phyloP scores from a whole-genome alignment of 208 protist species.

The Kentomonas sorsogonicus region DNA sequence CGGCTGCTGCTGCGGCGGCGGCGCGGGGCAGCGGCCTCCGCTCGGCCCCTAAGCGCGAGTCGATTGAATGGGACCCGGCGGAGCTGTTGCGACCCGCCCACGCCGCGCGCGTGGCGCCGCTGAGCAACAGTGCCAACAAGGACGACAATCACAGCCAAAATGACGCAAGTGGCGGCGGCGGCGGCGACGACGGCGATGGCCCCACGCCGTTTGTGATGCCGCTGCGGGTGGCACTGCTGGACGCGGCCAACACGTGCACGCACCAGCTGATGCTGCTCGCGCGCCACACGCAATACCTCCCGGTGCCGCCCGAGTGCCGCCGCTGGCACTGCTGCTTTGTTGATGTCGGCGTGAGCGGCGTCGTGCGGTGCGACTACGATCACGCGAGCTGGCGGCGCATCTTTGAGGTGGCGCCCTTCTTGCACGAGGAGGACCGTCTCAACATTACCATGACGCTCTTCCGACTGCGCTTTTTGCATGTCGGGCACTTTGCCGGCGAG shows the following conservation, averaged over 20 bases:
- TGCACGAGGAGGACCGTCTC: conserved; percentile 54
- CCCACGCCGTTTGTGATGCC: conserved; percentile 15
- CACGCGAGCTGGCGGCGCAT: conserved; percentile 48
- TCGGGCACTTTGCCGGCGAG: conserved; percentile 42
- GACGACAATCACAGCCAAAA: no score
- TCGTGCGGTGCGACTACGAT: conserved; percentile 66
- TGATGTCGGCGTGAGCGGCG: conserved; percentile 40
- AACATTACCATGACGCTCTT: conserved; percentile 52
- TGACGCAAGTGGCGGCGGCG: conserved; percentile 14
- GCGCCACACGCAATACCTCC: conserved; percentile 12
- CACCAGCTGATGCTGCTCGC: conserved; percentile 15
- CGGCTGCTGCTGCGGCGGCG: background rate
- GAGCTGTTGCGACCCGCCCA: background rate
- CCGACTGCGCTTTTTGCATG: conserved; percentile 31
- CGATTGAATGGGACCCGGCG: conserved; percentile 19
- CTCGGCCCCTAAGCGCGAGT: conserved; percentile 9
- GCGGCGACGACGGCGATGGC: conserved; percentile 14
- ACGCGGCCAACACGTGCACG: conserved; percentile 7
- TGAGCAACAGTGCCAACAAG: conserved; percentile 4
- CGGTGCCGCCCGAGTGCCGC: background rate
- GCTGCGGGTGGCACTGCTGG: conserved; percentile 17
- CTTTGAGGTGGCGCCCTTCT: conserved; percentile 35
- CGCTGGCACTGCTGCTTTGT: conserved; percentile 37
- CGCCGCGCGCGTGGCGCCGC: conserved; percentile 12
- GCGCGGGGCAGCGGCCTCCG: conserved; percentile 11